These are phyloP conservation scores for Trichoderma aggressivum DNA, from an alignment of 2,329 filamentous ascomycete genomes.

Conservation along the genomic window DNA sequence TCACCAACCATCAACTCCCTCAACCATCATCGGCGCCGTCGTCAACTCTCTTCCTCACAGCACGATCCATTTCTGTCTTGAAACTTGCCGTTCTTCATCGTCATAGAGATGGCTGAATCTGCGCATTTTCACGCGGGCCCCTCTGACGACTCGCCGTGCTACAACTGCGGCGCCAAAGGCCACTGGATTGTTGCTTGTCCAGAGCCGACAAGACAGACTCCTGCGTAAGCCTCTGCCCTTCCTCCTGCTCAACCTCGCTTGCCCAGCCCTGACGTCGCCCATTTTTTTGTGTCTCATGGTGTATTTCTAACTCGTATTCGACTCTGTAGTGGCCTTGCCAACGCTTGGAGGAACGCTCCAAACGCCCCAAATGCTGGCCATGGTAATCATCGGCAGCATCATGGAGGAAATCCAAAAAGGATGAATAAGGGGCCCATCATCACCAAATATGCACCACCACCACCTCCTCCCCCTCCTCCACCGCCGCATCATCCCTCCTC, in stretches of 20 bases:
- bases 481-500: background rate
- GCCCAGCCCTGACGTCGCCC: background rate
- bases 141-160: constrained; percentile 44
- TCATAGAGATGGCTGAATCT: constrained; percentile 30
- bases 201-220: constrained; percentile 45
- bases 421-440: constrained; percentile 35
- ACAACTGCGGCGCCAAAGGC: constrained; percentile 50
- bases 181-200: constrained; percentile 55
- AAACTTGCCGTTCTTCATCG: background rate
- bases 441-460: constrained; percentile 35
- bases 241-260: background rate
- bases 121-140: constrained; percentile 29
- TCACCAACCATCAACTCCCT: background rate
- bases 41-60: background rate
- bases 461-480: background rate
- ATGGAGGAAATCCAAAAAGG: constrained; percentile 30
- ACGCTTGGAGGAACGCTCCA: constrained; percentile 36
- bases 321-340: constrained; percentile 32
- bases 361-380: constrained; percentile 25
- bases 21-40: background rate
- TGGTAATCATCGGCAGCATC: constrained; percentile 29
- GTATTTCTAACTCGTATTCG: constrained; percentile 14
- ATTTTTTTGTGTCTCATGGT: background rate
- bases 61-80: background rate
- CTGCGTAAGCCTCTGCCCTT: constrained; percentile 44